Percentiles rank a stretch among this genome's conserved stretches.
Evolutionary conservation across 768 basidiomycete genomes (phyloP).

Genomic region (Agaricus blazei): DNA sequence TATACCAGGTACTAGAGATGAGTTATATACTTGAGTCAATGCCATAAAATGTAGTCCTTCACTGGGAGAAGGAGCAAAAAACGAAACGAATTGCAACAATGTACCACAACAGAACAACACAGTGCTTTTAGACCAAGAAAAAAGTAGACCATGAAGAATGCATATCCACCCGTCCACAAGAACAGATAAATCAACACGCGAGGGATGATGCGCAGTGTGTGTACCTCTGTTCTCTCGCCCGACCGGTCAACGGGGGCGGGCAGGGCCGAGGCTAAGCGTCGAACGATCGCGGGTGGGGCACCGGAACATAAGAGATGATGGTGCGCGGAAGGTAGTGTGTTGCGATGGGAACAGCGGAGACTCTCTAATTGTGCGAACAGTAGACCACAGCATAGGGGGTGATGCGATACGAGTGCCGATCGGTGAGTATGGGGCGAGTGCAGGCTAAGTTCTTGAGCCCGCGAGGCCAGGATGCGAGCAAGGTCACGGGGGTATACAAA

Average conservation of each 20-base stretch:
- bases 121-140: slow-evolving; percentile 7
- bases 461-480: background rate
- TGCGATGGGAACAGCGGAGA: background rate
- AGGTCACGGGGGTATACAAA: background rate
- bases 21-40: background rate
- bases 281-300: background rate
- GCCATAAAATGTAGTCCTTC: background rate
- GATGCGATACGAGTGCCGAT: slow-evolving; percentile 1
- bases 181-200: background rate
- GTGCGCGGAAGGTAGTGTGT: background rate
- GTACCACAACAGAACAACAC: slow-evolving; percentile 2
- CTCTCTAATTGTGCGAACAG: background rate
- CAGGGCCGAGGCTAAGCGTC: too few relatives aligned
- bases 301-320: background rate
- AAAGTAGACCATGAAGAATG: background rate
- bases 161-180: background rate
- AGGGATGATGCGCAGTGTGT: background rate
- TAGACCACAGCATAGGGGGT: background rate
- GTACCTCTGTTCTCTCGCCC: background rate
- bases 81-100: background rate
- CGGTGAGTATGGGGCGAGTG: background rate
- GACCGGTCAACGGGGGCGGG: background rate
- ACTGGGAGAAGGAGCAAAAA: background rate
- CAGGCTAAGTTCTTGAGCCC: background rate
- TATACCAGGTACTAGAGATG: background rate